Percentiles rank a stretch among this genome's conserved stretches.
Evolutionary conservation across 192 early-diverging fungal genomes (phyloP).

Genomic region (Anaeromyces robustus): DNA sequence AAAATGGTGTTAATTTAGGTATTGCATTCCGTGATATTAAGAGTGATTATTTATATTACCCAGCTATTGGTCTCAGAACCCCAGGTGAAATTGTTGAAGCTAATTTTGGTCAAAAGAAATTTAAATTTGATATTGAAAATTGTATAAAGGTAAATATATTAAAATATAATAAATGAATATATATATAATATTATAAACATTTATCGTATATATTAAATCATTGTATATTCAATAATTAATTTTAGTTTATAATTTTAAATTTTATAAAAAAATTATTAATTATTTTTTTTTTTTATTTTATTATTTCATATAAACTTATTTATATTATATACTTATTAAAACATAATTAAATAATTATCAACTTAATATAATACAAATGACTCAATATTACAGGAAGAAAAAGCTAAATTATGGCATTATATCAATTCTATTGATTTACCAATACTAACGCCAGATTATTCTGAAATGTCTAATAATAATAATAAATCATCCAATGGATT

Average conservation of each 20-base stretch:
- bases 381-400: constrained; percentile 16
- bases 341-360: no score
- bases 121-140: constrained; percentile 55
- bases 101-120: constrained; percentile 60
- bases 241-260: no score
- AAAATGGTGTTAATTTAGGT: constrained; percentile 64
- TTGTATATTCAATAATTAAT: no score
- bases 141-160: constrained; percentile 30
- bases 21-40: constrained; percentile 31
- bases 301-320: no score
- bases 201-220: background rate
- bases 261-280: no score
- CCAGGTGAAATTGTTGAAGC: constrained; percentile 51
- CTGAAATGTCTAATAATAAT: background rate
- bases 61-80: constrained; percentile 58
- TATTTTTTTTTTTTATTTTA: no score
- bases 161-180: background rate
- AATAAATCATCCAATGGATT: constrained; percentile 1
- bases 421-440: constrained; percentile 8
- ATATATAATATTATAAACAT: background rate
- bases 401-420: constrained; percentile 19
- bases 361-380: background rate
- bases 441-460: background rate
- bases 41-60: constrained; percentile 30
- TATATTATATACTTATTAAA: no score